Evolutionary conservation across 2,329 filamentous ascomycete genomes (phyloP), one percentile per base, ranked within the genome.

Genomic region (Sclerotinia borealis): DNA sequence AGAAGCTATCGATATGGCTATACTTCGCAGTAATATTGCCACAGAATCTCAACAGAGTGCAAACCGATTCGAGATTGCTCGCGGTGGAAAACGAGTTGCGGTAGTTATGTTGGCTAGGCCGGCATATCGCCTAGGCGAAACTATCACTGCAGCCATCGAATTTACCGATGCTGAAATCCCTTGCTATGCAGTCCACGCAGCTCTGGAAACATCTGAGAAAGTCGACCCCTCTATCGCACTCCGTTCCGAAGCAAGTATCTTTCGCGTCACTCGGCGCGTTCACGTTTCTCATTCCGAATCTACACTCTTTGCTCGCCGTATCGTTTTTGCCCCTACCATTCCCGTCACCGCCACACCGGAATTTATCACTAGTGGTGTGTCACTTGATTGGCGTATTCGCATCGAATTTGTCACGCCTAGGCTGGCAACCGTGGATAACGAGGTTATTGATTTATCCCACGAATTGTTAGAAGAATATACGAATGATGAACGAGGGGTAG

Each of bases 61-160:
- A n/a, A 97, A 96, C 72, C 87, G 92, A 45, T 99, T 98, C 74
- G 93, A 96, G 73, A 98, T 99, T 74, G 89, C 93, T 15, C 89
- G 93, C 17, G 93, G 92, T 72, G 93, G 93, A n/a, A 87, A 88
- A 63, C 88, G 88, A n/a, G 93, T 99, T 15, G 93, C 91, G 3
- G 91, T 96, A 7, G 85, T 99, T 62, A 92, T 93, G 77, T 83
- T 99, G 37, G 90, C 93, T 6, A 87, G 95, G 11, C 92, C 95
- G 0, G 87, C 93, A 0, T 97, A 96, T 78, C 85, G 93, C 50
- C 81, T 99, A 1, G 95, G 95, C 64, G 95, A 99, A 76, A 87
- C 89, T 0, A 86, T 98, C 50, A 91, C 87, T 15, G 88, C 92
- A 69, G 89, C 87, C 0, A 85, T 99, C 64, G 93, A 98, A 75